A percentile compares a stretch with the other conserved stretches of the same genome.
These are phyloP conservation scores for Aspergillus alliaceus DNA, from an alignment of 2,329 filamentous ascomycete genomes.

Conservation along the genomic window DNA sequence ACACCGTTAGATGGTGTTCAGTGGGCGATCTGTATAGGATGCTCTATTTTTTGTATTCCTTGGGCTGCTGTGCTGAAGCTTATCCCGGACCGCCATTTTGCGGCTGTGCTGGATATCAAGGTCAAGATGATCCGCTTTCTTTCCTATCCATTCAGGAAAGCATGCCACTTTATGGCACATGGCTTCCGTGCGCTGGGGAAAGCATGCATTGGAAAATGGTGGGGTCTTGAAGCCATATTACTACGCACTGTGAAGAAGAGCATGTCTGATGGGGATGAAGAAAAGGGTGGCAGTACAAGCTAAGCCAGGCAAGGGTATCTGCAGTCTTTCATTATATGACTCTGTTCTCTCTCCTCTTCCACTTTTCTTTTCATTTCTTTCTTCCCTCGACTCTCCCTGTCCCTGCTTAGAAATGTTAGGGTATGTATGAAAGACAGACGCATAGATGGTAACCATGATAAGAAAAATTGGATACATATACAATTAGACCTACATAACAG, in stretches of 20 bases:
- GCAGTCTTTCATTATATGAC: not conserved
- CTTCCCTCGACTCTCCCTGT: too few species aligned
- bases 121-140: not conserved
- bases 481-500: too few species aligned
- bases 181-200: not conserved
- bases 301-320: not conserved
- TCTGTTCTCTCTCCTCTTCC: too few species aligned
- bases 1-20: constrained; percentile 66
- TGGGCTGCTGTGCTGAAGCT: constrained; percentile 5
- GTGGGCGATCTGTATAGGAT: constrained; percentile 78
- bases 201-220: not conserved
- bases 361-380: too few species aligned
- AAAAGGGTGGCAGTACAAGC: not conserved
- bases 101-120: not conserved
- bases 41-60: not conserved
- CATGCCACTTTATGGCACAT: not conserved
- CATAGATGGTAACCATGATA: too few species aligned
- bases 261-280: not conserved
- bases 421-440: too few species aligned
- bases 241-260: not conserved
- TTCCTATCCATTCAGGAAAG: not conserved
- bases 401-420: too few species aligned
- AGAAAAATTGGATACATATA: too few species aligned
- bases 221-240: not conserved
- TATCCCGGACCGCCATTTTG: not conserved